phyloP scores from a whole-genome alignment of 2,329 filamentous ascomycete genomes.

The Penicillium sp. region DNA sequence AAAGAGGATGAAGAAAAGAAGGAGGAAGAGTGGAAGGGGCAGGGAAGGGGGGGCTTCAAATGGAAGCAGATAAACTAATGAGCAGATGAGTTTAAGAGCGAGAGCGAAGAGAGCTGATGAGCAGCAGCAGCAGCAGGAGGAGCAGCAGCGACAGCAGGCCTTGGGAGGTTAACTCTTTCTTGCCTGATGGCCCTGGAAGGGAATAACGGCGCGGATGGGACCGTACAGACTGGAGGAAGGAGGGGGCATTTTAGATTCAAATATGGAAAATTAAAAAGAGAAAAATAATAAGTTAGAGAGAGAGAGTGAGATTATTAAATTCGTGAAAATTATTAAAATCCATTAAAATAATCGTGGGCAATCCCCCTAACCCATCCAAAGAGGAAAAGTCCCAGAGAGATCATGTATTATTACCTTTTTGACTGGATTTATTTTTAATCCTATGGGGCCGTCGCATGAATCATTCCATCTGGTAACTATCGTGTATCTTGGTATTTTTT shows the following conservation, averaged over 20 bases:
- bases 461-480: neutral
- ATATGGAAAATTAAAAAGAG: neutral
- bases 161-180: neutral
- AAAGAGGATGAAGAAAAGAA: neutral
- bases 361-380: neutral
- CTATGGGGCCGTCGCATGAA: conserved; percentile 1
- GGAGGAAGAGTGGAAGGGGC: neutral
- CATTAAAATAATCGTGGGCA: neutral
- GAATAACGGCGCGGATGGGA: conserved; percentile 28
- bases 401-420: neutral
- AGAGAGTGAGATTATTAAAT: neutral
- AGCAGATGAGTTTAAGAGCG: neutral
- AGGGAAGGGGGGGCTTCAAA: conserved; percentile 17
- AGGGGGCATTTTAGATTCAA: conserved; percentile 3
- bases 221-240: conserved; percentile 1
- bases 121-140: neutral
- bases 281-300: neutral
- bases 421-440: conserved; percentile 1
- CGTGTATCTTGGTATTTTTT: neutral
- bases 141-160: neutral
- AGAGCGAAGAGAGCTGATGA: neutral
- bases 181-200: conserved; percentile 12
- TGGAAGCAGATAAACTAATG: neutral
- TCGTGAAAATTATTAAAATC: neutral
- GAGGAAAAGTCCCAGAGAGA: neutral